These are phyloP conservation scores for Brassica balearica DNA, from an alignment of 441 rosid species.

Conservation along the genomic window DNA sequence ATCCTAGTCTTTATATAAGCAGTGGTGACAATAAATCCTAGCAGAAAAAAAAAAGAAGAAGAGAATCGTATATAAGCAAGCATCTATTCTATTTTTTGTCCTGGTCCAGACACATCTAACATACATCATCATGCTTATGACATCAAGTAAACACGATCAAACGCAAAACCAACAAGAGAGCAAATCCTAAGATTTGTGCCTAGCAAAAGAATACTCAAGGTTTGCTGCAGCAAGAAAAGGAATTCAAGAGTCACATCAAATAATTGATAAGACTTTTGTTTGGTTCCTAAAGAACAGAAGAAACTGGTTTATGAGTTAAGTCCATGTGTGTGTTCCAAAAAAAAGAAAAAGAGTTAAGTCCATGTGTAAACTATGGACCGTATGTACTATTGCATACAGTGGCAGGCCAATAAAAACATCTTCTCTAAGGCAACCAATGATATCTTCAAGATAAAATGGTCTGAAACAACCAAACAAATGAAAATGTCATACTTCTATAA, in stretches of 20 bases:
- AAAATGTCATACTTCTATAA: neutral
- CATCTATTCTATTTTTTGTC: too few species aligned
- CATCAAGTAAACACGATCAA: too few species aligned
- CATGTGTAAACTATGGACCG: slow-evolving; percentile 36
- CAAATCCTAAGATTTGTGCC: too few species aligned
- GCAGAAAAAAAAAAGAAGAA: too few species aligned
- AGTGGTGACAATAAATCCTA: slow-evolving; percentile 27
- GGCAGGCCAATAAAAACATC: slow-evolving; percentile 26
- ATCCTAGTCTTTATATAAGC: slow-evolving; percentile 9
- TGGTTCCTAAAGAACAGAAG: slow-evolving; percentile 35
- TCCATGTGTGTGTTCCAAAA: too few species aligned
- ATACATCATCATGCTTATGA: too few species aligned
- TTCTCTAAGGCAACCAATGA: slow-evolving; percentile 29
- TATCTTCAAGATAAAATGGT: neutral
- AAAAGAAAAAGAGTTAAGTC: neutral
- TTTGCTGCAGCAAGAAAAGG: too few species aligned
- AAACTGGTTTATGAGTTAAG: slow-evolving; percentile 4
- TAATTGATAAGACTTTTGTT: slow-evolving; percentile 18
- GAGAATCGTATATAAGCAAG: too few species aligned
- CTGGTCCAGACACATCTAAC: too few species aligned
- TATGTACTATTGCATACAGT: slow-evolving; percentile 19
- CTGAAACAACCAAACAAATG: slow-evolving; percentile 3
- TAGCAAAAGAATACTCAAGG: too few species aligned
- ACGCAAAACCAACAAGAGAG: too few species aligned
- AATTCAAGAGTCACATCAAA: neutral